These are phyloP conservation scores for Globisporangium cederbergense DNA, from an alignment of 352 stramenopile genomes.

Conservation along the genomic window DNA sequence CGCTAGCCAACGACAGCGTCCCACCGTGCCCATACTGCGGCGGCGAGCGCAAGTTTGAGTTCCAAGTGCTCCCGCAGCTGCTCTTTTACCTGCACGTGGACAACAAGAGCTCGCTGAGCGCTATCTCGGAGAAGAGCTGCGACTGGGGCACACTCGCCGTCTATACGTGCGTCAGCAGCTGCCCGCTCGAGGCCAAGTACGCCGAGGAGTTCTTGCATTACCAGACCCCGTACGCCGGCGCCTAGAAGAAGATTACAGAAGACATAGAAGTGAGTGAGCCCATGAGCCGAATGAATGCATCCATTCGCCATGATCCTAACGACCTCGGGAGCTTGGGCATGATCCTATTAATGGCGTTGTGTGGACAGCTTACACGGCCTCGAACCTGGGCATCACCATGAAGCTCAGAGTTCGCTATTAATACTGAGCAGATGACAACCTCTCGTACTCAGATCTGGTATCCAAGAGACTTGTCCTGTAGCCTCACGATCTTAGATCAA, in stretches of 20 bases:
- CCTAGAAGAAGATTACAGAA: constrained; percentile 12
- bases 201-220: constrained; percentile 76
- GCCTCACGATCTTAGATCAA: not conserved
- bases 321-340: not conserved
- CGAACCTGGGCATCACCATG: not conserved
- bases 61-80: constrained; percentile 94
- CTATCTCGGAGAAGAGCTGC: constrained; percentile 60
- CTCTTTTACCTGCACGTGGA: constrained; percentile 90
- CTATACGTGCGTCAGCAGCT: constrained; percentile 92
- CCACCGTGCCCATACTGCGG: constrained; percentile 83
- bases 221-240: constrained; percentile 63
- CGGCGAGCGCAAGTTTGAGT: constrained; percentile 88
- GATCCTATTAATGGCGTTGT: constrained; percentile 1
- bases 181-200: constrained; percentile 46
- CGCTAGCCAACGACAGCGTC: constrained; percentile 31
- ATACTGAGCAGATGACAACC: constrained; percentile 5
- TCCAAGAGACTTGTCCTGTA: not conserved
- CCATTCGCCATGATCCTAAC: not conserved
- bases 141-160: constrained; percentile 92
- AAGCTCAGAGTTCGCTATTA: constrained; percentile 1
- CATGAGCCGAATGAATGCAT: constrained; percentile 4
- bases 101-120: constrained; percentile 44
- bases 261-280: not conserved
- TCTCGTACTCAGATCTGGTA: not conserved
- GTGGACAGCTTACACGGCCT: not conserved